A percentile compares a stretch with the other conserved stretches of the same genome.
phyloP scores from a whole-genome alignment of 176 grass and related monocot species.

The Carex littledalei region DNA sequence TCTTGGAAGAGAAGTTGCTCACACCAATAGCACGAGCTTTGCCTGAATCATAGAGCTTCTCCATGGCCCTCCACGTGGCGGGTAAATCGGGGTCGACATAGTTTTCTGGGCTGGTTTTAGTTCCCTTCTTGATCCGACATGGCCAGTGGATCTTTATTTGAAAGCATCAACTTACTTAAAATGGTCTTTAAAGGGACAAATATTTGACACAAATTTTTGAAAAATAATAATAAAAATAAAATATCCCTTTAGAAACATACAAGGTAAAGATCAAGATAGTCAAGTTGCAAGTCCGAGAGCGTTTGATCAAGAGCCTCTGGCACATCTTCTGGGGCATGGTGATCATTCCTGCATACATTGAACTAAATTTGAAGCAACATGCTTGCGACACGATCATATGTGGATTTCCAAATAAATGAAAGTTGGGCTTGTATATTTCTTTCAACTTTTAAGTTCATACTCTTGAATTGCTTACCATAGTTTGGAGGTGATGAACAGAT shows the following conservation, averaged over 20 bases:
- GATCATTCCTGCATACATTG: slow-evolving; percentile 38
- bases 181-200: not conserved
- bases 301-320: slow-evolving; percentile 45
- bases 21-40: slow-evolving; percentile 51
- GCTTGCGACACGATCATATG: not conserved
- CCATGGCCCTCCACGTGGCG: slow-evolving; percentile 51
- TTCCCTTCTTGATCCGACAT: slow-evolving; percentile 33
- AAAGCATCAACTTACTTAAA: not conserved
- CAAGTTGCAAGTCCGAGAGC: slow-evolving; percentile 69
- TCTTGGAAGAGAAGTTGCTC: slow-evolving; percentile 50
- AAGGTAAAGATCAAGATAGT: slow-evolving; percentile 88
- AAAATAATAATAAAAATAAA: too few relatives aligned
- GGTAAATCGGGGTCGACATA: slow-evolving; percentile 30
- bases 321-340: slow-evolving; percentile 77
- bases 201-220: too few relatives aligned
- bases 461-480: slow-evolving; percentile 42
- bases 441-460: not conserved
- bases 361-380: not conserved
- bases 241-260: slow-evolving; percentile 25
- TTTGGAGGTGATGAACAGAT: slow-evolving; percentile 89
- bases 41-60: slow-evolving; percentile 35
- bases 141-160: slow-evolving; percentile 37
- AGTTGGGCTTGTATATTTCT: not conserved
- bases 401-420: not conserved
- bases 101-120: slow-evolving; percentile 26